A percentile compares a stretch with the other conserved stretches of the same genome.
Evolutionary conservation across 257 asterid genomes (phyloP).

Genomic region (Orobanche coerulescens): DNA sequence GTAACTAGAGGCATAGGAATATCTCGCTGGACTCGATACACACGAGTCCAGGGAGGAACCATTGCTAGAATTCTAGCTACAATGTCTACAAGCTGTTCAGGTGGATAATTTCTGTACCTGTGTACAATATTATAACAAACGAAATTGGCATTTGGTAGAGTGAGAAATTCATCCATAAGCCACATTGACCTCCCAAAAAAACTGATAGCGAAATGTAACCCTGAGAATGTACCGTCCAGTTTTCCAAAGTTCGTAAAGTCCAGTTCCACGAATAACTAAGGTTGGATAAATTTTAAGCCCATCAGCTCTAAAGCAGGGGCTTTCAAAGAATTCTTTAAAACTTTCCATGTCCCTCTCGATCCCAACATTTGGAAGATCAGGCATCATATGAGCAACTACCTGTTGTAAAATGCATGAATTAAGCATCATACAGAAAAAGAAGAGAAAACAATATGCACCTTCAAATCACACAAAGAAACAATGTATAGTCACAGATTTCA

Average conservation of each 20-base stretch:
- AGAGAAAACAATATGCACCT: neutral
- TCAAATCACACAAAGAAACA: neutral
- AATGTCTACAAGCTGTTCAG: slow-evolving; percentile 97
- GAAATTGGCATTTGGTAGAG: slow-evolving; percentile 10
- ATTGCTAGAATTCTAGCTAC: slow-evolving; percentile 88
- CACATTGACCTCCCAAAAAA: neutral
- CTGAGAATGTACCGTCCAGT: slow-evolving; percentile 65
- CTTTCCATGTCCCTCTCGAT: slow-evolving; percentile 97
- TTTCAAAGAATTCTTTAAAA: slow-evolving; percentile 93
- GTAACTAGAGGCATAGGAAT: slow-evolving; percentile 99
- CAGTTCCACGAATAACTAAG: slow-evolving; percentile 96
- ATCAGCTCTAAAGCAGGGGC: slow-evolving; percentile 88
- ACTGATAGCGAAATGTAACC: neutral
- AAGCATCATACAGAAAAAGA: slow-evolving; percentile 9
- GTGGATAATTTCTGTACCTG: slow-evolving; percentile 95
- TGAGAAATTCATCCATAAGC: slow-evolving; percentile 13
- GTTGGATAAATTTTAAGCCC: slow-evolving; percentile 98
- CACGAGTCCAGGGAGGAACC: slow-evolving; percentile 99
- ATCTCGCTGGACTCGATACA: slow-evolving; percentile 96
- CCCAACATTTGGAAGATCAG: slow-evolving; percentile 99
- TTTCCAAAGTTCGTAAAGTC: slow-evolving; percentile 98
- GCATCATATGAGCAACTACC: slow-evolving; percentile 99
- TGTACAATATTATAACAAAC: slow-evolving; percentile 5
- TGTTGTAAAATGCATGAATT: slow-evolving; percentile 23
- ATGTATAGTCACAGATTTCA: neutral